A percentile compares a stretch with the other conserved stretches of the same genome.
phyloP scores from a whole-genome alignment of 331 rosid species.

The Phaseolus coccineus region DNA sequence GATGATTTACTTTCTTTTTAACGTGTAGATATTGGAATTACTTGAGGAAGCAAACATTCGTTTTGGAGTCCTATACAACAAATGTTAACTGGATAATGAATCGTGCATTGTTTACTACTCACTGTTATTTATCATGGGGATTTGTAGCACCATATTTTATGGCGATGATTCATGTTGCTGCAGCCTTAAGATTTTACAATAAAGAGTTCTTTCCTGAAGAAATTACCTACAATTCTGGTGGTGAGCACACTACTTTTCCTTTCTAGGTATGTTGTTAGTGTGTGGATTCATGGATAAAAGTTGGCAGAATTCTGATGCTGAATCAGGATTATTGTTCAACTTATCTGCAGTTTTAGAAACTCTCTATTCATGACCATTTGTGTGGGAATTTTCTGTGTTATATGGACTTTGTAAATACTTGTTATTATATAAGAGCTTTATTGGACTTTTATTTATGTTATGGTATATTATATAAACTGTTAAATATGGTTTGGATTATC shows the following conservation, averaged over 20 bases:
- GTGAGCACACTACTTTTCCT: conserved; percentile 72
- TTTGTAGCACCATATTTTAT: conserved; percentile 81
- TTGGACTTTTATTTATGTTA: conserved; percentile 5
- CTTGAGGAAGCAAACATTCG: conserved; percentile 96
- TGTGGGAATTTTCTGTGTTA: conserved; percentile 7
- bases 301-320: conserved; percentile 39
- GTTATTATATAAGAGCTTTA: not conserved
- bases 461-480: not conserved
- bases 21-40: conserved; percentile 92
- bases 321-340: conserved; percentile 36
- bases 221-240: conserved; percentile 60
- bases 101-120: conserved; percentile 82
- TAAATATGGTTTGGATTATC: conserved; percentile 10
- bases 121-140: conserved; percentile 95
- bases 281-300: conserved; percentile 36
- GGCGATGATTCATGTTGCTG: conserved; percentile 74
- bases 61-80: conserved; percentile 85
- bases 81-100: conserved; percentile 89
- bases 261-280: conserved; percentile 57
- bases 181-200: conserved; percentile 68
- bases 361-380: conserved; percentile 16
- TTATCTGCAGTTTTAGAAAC: conserved; percentile 29
- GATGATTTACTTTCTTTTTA: conserved; percentile 42
- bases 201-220: conserved; percentile 72
- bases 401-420: conserved; percentile 20